Conservation (phyloP, 805 yeast species). For the Lachancea sp. region DNA sequence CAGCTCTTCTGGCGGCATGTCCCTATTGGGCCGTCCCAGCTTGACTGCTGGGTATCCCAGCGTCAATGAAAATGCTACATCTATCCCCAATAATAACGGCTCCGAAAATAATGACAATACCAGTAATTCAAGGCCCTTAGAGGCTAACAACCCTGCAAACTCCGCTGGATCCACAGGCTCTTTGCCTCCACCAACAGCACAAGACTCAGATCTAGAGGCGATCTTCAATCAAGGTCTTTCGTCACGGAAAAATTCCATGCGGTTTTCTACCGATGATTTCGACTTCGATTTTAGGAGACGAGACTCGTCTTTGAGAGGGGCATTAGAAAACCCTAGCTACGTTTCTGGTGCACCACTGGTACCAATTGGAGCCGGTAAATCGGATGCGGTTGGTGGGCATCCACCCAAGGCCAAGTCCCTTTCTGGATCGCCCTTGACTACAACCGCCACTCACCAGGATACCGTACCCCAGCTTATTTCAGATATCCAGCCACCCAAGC, state of each 20-base stretch:
- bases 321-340: slow-evolving; percentile 16
- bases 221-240: slow-evolving; percentile 9
- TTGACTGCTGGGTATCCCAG: not conserved
- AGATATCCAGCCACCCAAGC: not conserved
- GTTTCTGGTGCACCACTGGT: slow-evolving; percentile 16
- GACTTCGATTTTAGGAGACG: slow-evolving; percentile 30
- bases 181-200: slow-evolving; percentile 3
- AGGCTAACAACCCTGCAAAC: not conserved
- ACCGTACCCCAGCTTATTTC: slow-evolving; percentile 7
- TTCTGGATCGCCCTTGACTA: slow-evolving; percentile 4
- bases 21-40: slow-evolving; percentile 18
- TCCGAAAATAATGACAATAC: slow-evolving; percentile 12
- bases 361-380: slow-evolving; percentile 8
- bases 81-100: not conserved
- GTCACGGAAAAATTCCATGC: slow-evolving; percentile 29
- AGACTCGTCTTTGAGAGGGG: slow-evolving; percentile 27
- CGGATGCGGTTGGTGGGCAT: not conserved
- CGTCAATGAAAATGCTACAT: not conserved
- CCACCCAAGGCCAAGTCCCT: slow-evolving; percentile 5
- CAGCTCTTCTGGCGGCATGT: slow-evolving; percentile 3
- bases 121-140: not conserved
- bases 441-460: not conserved
- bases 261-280: slow-evolving; percentile 27
- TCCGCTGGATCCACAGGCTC: not conserved
- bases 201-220: slow-evolving; percentile 10